A percentile compares a stretch with the other conserved stretches of the same genome.
phyloP scores from a whole-genome alignment of 2,329 filamentous ascomycete genomes.

The Piedraia hortae region DNA sequence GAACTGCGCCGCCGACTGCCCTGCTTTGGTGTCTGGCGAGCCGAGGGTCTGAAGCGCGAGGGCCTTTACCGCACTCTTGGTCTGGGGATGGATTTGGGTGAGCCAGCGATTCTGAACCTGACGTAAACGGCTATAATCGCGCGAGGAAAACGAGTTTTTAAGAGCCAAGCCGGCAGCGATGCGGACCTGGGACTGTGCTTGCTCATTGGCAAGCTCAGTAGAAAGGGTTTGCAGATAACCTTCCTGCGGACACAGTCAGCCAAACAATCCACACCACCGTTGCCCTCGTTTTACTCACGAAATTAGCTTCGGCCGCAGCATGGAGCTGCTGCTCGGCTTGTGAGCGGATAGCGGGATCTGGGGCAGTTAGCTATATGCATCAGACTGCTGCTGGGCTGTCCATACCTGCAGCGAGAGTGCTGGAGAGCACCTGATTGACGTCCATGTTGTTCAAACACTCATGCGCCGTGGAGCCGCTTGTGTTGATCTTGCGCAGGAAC shows the following conservation, averaged over 20 bases:
- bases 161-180: conserved; percentile 84
- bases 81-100: conserved; percentile 48
- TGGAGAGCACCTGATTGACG: conserved; percentile 92
- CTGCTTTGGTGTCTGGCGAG: conserved; percentile 47
- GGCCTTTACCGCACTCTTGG: conserved; percentile 70
- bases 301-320: conserved; percentile 81
- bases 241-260: conserved; percentile 28
- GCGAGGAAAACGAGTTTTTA: conserved; percentile 92
- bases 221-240: conserved; percentile 82
- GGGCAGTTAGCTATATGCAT: conserved; percentile 3
- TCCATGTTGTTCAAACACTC: too few species aligned
- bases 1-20: conserved; percentile 68
- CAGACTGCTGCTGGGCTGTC: conserved; percentile 3
- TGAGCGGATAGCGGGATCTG: conserved; percentile 73
- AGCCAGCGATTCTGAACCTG: conserved; percentile 89
- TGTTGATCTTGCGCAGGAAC: too few species aligned
- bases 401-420: conserved; percentile 85
- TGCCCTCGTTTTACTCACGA: conserved; percentile 43
- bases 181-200: conserved; percentile 56
- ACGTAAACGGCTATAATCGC: conserved; percentile 64
- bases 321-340: conserved; percentile 81
- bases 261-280: too few species aligned
- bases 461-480: too few species aligned
- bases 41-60: conserved; percentile 67
- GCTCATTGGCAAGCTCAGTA: conserved; percentile 79